Percentiles rank a stretch among this genome's conserved stretches.
Evolutionary conservation across 169 alveolate species (phyloP).

Genomic region (Neospora caninum): DNA sequence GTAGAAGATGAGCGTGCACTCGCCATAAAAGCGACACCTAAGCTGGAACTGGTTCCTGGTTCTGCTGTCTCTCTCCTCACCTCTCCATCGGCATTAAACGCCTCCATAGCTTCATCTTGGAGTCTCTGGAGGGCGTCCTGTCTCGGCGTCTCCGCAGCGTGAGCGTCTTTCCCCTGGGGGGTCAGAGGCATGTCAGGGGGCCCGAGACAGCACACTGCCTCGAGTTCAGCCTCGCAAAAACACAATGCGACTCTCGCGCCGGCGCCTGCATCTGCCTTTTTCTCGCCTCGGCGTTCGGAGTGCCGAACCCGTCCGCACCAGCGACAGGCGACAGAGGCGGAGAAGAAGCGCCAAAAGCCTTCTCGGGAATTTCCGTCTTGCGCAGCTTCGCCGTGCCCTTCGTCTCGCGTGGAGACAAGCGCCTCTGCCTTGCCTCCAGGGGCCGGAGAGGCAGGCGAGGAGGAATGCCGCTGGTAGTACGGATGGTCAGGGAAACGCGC

Average conservation of each 20-base stretch:
- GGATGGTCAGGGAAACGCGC: slow-evolving; percentile 5
- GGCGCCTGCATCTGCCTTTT: background rate
- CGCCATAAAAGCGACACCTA: no score
- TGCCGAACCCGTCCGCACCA: background rate
- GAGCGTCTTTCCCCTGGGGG: background rate
- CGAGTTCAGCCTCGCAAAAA: slow-evolving; percentile 17
- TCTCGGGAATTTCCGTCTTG: no score
- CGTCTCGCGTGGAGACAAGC: background rate
- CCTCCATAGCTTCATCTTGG: background rate
- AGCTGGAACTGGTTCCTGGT: no score
- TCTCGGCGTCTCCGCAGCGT: background rate
- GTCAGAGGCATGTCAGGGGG: slow-evolving; percentile 15
- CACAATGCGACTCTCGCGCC: background rate
- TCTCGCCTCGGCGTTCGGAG: background rate
- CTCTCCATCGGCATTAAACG: slow-evolving; percentile 9
- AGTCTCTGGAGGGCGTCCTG: background rate
- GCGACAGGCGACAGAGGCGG: slow-evolving; percentile 1
- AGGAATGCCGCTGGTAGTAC: background rate
- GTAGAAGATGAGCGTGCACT: no score
- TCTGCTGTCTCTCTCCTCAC: background rate
- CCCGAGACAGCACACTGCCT: slow-evolving; percentile 16
- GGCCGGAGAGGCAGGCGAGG: background rate
- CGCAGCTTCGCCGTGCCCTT: background rate
- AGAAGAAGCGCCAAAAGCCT: background rate
- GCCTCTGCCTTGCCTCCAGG: background rate